These are phyloP conservation scores for Beauveria brongniartii DNA, from an alignment of 2,329 filamentous ascomycete species.

Conservation along the genomic window DNA sequence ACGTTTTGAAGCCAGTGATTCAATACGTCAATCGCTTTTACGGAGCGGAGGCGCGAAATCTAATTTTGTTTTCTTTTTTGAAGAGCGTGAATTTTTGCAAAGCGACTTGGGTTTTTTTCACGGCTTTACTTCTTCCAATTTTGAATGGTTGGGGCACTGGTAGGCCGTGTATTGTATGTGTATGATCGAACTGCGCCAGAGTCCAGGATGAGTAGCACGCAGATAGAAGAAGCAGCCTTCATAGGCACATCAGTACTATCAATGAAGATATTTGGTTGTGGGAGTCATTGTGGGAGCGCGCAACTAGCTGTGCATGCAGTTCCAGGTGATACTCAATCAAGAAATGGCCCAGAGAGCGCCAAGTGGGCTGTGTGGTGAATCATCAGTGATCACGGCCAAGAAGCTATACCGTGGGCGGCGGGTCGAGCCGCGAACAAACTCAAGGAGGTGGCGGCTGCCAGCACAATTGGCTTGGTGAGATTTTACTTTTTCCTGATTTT, in stretches of 20 bases:
- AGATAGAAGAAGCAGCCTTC: background rate
- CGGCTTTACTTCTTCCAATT: background rate
- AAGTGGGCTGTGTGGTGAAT: constrained; percentile 1
- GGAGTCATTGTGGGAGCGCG: background rate
- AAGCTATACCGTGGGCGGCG: background rate
- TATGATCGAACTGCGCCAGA: background rate
- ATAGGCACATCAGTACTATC: background rate
- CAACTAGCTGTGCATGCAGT: background rate
- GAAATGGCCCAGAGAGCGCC: background rate
- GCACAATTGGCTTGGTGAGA: background rate
- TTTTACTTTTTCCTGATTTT: background rate
- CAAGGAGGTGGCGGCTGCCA: background rate
- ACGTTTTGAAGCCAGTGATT: background rate
- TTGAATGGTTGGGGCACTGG: background rate
- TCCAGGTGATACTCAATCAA: background rate
- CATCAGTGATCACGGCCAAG: background rate
- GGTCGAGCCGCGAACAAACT: constrained; percentile 4
- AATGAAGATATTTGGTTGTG: background rate
- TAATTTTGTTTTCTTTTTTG: background rate
- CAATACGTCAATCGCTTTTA: background rate
- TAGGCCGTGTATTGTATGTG: constrained; percentile 1
- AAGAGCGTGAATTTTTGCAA: background rate
- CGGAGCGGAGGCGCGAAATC: background rate
- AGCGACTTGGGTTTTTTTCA: background rate
- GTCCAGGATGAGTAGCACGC: background rate